Evolutionary conservation across 208 protist genomes (phyloP).

Genomic region (Acanthamoeba healyi): DNA sequence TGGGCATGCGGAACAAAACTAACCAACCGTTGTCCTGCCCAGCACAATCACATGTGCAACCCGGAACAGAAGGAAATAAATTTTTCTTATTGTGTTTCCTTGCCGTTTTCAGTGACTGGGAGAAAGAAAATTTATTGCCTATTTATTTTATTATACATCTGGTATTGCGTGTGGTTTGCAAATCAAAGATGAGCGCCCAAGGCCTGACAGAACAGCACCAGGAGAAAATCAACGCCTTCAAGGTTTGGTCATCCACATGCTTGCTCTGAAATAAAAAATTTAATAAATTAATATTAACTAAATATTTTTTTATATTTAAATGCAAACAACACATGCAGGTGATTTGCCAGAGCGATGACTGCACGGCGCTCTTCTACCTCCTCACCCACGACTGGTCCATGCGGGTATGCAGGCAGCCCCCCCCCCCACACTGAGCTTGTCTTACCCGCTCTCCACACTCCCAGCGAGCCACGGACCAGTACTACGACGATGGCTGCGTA

Average conservation of each 20-base stretch:
- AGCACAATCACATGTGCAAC: too few relatives aligned
- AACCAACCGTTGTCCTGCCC: too few relatives aligned
- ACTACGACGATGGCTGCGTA: conserved; percentile 36
- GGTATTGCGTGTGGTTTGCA: too few relatives aligned
- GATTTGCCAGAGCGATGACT: conserved; percentile 12
- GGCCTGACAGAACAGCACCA: not conserved
- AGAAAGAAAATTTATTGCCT: too few relatives aligned
- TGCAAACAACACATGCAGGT: not conserved
- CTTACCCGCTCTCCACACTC: not conserved
- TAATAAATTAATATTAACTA: not conserved
- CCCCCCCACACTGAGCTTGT: not conserved
- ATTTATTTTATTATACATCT: too few relatives aligned
- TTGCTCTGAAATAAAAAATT: not conserved
- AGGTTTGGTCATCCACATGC: not conserved
- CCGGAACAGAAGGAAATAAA: too few relatives aligned
- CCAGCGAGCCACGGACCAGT: conserved; percentile 23
- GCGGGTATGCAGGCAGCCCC: not conserved
- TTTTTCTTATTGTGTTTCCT: too few relatives aligned
- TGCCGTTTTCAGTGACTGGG: too few relatives aligned
- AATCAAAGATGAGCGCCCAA: not conserved
- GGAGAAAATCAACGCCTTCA: not conserved
- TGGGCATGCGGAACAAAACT: too few relatives aligned
- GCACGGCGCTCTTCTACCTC: conserved; percentile 13
- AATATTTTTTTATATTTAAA: not conserved
- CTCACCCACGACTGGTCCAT: not conserved